Evolutionary conservation across 306 rosid species (phyloP), one percentile per base, ranked within the genome.

Genomic region (Prunus mume): DNA sequence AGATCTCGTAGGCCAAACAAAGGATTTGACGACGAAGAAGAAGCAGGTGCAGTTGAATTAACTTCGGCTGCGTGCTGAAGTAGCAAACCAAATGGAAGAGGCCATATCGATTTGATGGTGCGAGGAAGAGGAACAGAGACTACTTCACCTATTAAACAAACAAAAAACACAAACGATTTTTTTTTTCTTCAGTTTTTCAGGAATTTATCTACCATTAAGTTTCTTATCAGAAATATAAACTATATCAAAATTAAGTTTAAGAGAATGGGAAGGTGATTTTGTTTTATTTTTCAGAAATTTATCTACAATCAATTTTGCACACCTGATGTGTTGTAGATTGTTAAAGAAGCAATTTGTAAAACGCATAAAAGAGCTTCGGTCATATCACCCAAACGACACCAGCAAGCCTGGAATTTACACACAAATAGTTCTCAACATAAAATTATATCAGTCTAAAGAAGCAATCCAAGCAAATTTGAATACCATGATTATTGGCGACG

Each of bases 71-170:
- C 90, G 74, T 90, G 98, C 86, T 90, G 95, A 73, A 94, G 88
- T 70, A 94, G 74, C 77, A 94, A 85, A 85, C 97, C 98, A 88
- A 88, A 94, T 58, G 98, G 96, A 81, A 94, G 90, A 64, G 98
- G 81, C 98, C 97, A 94, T 85, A 94, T 90, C 1, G 95, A 90
- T 61, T 87, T 65, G 69, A 92, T 73, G 68, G 90, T 81, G 22
- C 81, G 90, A 17, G 91, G 83, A 49, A 92, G 86, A 45, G 86
- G 95, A 69, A 89, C 73, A 45, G 96, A 86, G 24, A 88, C 88
- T 65, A 94, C 84, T 86, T 94, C 98, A 75, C 98, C 98, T 94
- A 72, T 72, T 64, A 82, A 46, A 34, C 12, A 9, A 11, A 8
- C n/a, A 38, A 72, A 34, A 1, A 14, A 22, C 41, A 7, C 3